phyloP scores from a whole-genome alignment of 805 yeast genomes.

The Lipomyces yamadae region DNA sequence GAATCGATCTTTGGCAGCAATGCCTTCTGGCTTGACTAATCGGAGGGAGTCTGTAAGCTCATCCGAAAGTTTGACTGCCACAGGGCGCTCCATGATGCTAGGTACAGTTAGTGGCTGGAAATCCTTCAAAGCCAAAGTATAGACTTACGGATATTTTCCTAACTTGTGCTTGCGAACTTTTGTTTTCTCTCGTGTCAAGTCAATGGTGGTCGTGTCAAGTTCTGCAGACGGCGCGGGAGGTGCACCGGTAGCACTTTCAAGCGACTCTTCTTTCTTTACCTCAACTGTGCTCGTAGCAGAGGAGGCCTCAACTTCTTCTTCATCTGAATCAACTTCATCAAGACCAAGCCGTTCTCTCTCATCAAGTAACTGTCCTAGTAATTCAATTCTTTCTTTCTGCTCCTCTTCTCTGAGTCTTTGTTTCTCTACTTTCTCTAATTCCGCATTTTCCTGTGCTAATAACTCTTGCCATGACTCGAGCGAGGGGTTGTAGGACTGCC shows the following conservation, averaged over 20 bases:
- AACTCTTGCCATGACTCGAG: constrained; percentile 78
- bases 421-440: constrained; percentile 64
- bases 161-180: constrained; percentile 38
- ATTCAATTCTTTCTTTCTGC: constrained; percentile 65
- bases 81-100: constrained; percentile 49
- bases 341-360: constrained; percentile 55
- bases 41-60: constrained; percentile 87
- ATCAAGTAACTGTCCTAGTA: constrained; percentile 65
- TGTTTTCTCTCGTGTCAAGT: constrained; percentile 43
- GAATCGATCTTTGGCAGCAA: constrained; percentile 79
- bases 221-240: background rate
- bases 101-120: background rate
- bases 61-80: constrained; percentile 83
- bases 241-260: constrained; percentile 38
- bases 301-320: constrained; percentile 47
- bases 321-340: constrained; percentile 48
- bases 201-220: constrained; percentile 39
- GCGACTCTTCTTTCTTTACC: constrained; percentile 58
- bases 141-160: constrained; percentile 36
- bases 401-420: constrained; percentile 64
- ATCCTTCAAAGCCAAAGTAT: background rate
- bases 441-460: constrained; percentile 65
- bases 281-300: constrained; percentile 65
- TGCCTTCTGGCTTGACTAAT: constrained; percentile 88
- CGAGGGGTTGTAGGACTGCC: constrained; percentile 92